Evolutionary conservation across 768 basidiomycete species (phyloP).

Genomic region (Suillus spraguei): DNA sequence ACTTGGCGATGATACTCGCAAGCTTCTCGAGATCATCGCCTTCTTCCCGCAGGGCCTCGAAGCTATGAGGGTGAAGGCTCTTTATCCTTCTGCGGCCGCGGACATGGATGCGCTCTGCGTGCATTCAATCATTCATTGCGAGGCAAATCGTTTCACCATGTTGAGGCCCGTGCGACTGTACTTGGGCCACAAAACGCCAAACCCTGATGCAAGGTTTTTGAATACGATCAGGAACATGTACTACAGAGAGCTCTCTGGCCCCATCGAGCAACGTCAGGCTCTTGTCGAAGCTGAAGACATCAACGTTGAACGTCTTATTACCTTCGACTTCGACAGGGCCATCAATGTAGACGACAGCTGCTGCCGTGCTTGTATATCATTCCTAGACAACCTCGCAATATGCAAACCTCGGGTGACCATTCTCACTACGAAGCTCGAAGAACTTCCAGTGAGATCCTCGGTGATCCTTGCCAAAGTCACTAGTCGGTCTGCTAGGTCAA

Average conservation of each 20-base stretch:
- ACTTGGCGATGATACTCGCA: conserved; percentile 5
- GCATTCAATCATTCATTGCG: not conserved
- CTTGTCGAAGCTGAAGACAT: not conserved
- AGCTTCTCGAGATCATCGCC: conserved; percentile 7
- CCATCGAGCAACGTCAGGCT: not conserved
- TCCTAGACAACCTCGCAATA: not conserved
- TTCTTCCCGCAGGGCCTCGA: conserved; percentile 11
- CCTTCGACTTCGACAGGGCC: conserved; percentile 1
- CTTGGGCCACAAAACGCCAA: not conserved
- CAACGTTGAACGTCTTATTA: conserved; percentile 3
- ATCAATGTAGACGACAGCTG: not conserved
- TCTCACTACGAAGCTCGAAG: not conserved
- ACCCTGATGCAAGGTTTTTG: not conserved
- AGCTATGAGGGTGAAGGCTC: not conserved
- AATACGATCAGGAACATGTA: not conserved
- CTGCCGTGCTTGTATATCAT: not conserved
- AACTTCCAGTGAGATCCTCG: not conserved
- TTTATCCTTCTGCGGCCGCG: not conserved
- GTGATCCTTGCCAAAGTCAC: not conserved
- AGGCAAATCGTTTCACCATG: not conserved
- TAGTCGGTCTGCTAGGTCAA: not conserved
- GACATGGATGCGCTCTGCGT: not conserved
- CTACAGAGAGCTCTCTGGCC: not conserved
- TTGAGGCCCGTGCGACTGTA: conserved; percentile 2
- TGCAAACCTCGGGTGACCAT: not conserved